Base-by-base conservation (phyloP, 495 filamentous ascomycete genomes). In the Lophiotrema nucula region DNA sequence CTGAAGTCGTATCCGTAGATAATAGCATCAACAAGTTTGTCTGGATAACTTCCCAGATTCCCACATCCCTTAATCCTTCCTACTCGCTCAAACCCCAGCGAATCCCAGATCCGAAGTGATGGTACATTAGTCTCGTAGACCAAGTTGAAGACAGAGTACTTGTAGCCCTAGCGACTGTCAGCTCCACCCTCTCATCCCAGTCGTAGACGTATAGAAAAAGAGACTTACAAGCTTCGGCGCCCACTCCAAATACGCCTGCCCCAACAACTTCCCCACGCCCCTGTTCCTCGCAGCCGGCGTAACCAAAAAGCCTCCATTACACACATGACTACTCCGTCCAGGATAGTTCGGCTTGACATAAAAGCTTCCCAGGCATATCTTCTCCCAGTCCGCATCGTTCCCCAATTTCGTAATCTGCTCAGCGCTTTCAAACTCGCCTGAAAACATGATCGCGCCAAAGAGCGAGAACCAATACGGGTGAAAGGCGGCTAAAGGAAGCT, bases 291-390 rank as follows among this genome's bases (percentile, higher is more conserved):
- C 39, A 11, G 39, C 11, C 19, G 6, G 10, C 6, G 39, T 43
- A 18, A 43, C 39, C 10, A 43, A 21, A 21, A 43, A 43, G 10
- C 39, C 39, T 6, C 11, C 39, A 43, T 43, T 43, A 18, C 39
- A 43, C 10, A 43, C 39, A 43, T 43, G 39, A 21, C 39, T 43
- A 8, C 10, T 11, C 19, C 39, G 39, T 6, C 39, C 39, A 43
- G 39, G 39, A 18, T 43, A 43, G 19, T 43, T 43, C 18, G 39
- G 39, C 39, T 43, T 43, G 39, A 43, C 19, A 21, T 43, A 43
- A 21, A 43, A 43, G 39, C 39, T 43, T 6, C 39, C 39, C 18
- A 43, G 19, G 18, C 39, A 43, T 18, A 43, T 6, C 39, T 43
- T 21, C 19, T 43, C 39, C 39, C 39, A 43, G 18, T 43, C 18